phyloP scores from a whole-genome alignment of 2,329 filamentous ascomycete species.

The Aspergillus chevalieri region DNA sequence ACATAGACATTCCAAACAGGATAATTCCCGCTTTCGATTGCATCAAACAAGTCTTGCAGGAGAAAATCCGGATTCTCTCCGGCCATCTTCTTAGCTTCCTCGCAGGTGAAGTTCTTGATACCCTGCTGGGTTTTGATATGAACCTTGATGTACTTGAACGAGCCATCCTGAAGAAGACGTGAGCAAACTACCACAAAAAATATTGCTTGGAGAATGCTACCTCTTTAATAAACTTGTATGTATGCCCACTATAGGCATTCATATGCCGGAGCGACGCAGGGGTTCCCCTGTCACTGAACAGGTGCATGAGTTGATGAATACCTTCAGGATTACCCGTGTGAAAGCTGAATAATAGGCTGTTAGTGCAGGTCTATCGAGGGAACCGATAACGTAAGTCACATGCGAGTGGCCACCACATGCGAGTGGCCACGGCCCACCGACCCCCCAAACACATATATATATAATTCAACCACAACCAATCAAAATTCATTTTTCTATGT shows the following conservation, averaged over 20 bases:
- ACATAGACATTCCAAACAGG: slow-evolving; percentile 75
- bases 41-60: slow-evolving; percentile 65
- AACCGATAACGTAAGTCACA: too few relatives aligned
- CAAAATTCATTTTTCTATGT: too few relatives aligned
- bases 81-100: slow-evolving; percentile 66
- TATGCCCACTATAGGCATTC: slow-evolving; percentile 60
- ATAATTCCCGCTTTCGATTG: slow-evolving; percentile 62
- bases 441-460: too few relatives aligned
- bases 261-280: slow-evolving; percentile 56
- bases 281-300: slow-evolving; percentile 60
- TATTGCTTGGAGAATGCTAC: slow-evolving; percentile 2
- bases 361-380: not conserved
- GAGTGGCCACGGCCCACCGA: too few relatives aligned
- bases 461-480: too few relatives aligned
- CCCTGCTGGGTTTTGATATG: slow-evolving; percentile 35
- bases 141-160: slow-evolving; percentile 57
- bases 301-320: slow-evolving; percentile 55
- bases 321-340: slow-evolving; percentile 55
- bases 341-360: slow-evolving; percentile 24
- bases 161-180: slow-evolving; percentile 41
- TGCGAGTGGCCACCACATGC: too few relatives aligned
- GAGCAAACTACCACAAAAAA: not conserved
- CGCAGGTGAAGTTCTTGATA: slow-evolving; percentile 49
- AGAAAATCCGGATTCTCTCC: slow-evolving; percentile 74
- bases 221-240: slow-evolving; percentile 57